These are phyloP conservation scores for Pythium apleroticum DNA, from an alignment of 352 stramenopile genomes.

Conservation along the genomic window DNA sequence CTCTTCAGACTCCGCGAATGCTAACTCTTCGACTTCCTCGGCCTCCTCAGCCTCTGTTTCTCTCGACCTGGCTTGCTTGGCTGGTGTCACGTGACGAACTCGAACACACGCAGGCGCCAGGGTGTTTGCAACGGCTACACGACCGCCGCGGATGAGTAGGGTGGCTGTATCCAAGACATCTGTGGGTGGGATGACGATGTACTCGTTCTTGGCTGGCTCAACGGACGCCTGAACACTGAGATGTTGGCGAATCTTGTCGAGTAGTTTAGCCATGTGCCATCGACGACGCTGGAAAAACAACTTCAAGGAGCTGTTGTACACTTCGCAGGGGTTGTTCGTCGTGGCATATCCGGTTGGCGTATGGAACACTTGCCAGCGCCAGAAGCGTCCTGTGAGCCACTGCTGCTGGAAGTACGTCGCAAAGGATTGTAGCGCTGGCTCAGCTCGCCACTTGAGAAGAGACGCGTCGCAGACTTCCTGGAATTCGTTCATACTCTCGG, in stretches of 20 bases:
- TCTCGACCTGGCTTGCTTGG: no score
- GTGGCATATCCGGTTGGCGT: not conserved
- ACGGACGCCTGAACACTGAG: not conserved
- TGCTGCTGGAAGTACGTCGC: slow-evolving; percentile 1
- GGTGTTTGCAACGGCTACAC: not conserved
- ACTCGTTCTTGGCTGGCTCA: not conserved
- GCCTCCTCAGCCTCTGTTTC: no score
- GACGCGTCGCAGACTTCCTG: not conserved
- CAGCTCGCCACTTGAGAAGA: not conserved
- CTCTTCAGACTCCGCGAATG: no score
- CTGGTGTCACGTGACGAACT: not conserved
- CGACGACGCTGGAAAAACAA: slow-evolving; percentile 2
- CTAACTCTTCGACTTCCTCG: no score
- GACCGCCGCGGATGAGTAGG: not conserved
- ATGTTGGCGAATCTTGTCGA: not conserved
- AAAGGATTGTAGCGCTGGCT: not conserved
- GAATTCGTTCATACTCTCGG: not conserved
- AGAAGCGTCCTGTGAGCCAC: not conserved
- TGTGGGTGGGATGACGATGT: not conserved
- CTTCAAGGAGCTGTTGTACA: slow-evolving; percentile 6
- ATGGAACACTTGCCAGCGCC: slow-evolving; percentile 7
- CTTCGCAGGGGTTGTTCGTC: slow-evolving; percentile 8
- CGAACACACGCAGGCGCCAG: not conserved
- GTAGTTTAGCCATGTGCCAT: slow-evolving; percentile 9
- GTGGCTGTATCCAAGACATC: not conserved